phyloP scores from a whole-genome alignment of 2,329 filamentous ascomycete species.

The Drechslera avenae region DNA sequence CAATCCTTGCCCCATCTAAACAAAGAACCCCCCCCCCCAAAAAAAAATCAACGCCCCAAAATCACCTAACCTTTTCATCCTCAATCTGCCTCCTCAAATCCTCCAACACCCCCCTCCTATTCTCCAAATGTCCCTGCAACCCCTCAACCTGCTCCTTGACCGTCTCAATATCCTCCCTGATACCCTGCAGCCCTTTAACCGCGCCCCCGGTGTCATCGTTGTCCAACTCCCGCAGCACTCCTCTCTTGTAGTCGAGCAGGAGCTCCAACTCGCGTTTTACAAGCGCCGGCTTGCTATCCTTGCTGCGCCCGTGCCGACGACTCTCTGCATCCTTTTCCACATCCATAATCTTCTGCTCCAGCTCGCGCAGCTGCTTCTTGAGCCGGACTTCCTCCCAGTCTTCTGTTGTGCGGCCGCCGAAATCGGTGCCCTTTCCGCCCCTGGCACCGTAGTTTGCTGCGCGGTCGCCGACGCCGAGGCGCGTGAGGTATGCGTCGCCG shows the following conservation, averaged over 20 bases:
- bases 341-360: constrained; percentile 84
- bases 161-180: constrained; percentile 83
- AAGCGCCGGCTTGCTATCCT: constrained; percentile 81
- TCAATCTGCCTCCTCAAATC: constrained; percentile 84
- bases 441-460: constrained; percentile 68
- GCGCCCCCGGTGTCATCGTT: constrained; percentile 70
- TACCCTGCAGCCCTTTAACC: constrained; percentile 70
- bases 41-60: no score
- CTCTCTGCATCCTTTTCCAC: constrained; percentile 75
- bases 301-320: constrained; percentile 60
- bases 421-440: constrained; percentile 80
- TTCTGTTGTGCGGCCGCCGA: constrained; percentile 79
- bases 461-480: constrained; percentile 77
- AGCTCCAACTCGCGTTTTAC: constrained; percentile 95
- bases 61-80: constrained; percentile 67
- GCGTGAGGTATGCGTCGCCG: constrained; percentile 92
- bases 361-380: constrained; percentile 86
- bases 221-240: constrained; percentile 75
- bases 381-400: constrained; percentile 98
- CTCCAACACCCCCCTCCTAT: constrained; percentile 74
- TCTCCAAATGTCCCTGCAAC: constrained; percentile 78
- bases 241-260: constrained; percentile 91
- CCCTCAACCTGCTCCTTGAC: constrained; percentile 96
- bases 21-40: no score
- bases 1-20: no score